Evolutionary conservation across 2,329 filamentous ascomycete species (phyloP), one percentile per base, ranked within the genome.

Genomic region (Diatrype stigma): DNA sequence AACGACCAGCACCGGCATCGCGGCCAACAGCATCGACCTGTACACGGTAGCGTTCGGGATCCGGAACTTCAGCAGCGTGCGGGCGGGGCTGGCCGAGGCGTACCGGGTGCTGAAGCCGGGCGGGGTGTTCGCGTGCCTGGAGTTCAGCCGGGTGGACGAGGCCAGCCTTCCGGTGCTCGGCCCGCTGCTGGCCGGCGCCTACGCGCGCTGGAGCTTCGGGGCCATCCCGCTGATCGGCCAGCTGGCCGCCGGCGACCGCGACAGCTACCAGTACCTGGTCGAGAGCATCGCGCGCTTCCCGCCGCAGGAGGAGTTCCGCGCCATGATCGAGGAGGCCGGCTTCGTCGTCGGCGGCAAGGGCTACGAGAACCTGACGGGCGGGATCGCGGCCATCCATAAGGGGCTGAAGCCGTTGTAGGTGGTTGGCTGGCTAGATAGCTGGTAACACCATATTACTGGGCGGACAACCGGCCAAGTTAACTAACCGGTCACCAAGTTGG

Each of bases 41-140:
- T 99, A 99, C 75, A 99, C 94, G 0, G 94, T 99, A 3, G 91
- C 93, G 0, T 99, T 99, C 65, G 94, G 94, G 30, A 97, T 99
- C 67, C 82, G 94, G 47, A 99, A 99, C 73, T 99, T 99, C 73
- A 94, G 90, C 50, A 85, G 96, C 73, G 96, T 96, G 66, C 85
- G 89, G 45, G 81, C 81, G 0, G 95, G 93, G 0, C 73, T 99
- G 51, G 74, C 78, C 34, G 92, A 97, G 67, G 94, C 94, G 0
- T 85, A 86, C 71, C 84, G 94, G 6, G 90, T 97, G 2, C 78
- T 99, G 28, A 94, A 92, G 71, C 95, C 95, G 0, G 94, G 94
- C 42, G 94, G 94, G 55, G 86, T 99, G 1, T 99, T 99, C 67
- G 93, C 94, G 3, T 97, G 94, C 65, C 80, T 99, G 53, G 94